Base-by-base conservation (phyloP, 2,329 filamentous ascomycete genomes). In the Fulvia fulva region DNA sequence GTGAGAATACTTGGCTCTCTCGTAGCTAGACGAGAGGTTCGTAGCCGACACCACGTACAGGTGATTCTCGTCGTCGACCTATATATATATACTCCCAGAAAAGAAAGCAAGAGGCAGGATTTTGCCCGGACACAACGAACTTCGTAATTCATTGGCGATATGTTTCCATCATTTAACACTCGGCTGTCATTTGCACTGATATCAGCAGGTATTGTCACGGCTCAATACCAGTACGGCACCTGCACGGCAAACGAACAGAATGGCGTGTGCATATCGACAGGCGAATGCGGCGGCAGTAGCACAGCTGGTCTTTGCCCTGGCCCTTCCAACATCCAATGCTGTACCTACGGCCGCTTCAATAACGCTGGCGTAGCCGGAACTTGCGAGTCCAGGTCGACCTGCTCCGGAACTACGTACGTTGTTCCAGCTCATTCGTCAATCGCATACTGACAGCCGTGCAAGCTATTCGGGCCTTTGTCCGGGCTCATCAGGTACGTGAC, bases 221-320 rank as follows among this genome's bases (percentile, higher is more conserved):
- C 57, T 16, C 53, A 56, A 21, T 56, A 53, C n/a, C 37, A 56
- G 28, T 60, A 57, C 44, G 58, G 58, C 19, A 57, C 44, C 28
- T 60, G 58, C 25, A 51, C 54, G 23, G 54, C 54, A 22, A 57
- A 60, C 45, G 54, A 51, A 14, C 54, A 57, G 12, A 60, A 57
- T 21, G 58, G 58, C 5, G 54, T 57, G 34, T 53, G 57, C 49
- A 55, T 55, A 14, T 52, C 57, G 25, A 53, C 53, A 2, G 28
- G 45, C 47, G 49, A 41, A 14, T 56, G 53, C 34, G 21, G 47
- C 8, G 57, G 53, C 7, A 52, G 47, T 16, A 45, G 41, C 22
- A 59, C 53, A 25, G 57, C 57, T 3, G 57, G 53, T 8, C 47
- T 52, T 26, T 59, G 53, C 30, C 49, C 57, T 32, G 57, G 53